Percentiles rank a stretch among this genome's conserved stretches.
Conservation (phyloP, 176 grass and related monocot genomes). For the Poa annua region DNA sequence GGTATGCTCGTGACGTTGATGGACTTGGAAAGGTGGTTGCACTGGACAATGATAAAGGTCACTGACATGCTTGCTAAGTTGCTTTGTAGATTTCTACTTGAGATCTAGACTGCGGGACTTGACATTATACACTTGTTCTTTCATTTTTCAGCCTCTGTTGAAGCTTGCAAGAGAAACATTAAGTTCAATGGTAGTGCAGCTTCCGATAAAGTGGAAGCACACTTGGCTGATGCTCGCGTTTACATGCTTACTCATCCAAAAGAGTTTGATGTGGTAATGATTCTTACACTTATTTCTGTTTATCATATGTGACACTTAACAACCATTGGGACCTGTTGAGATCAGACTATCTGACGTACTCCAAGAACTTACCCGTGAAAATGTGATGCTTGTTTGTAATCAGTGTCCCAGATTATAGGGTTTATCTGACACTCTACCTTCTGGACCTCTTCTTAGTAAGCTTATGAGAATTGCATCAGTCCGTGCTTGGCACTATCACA, state of each 20-base stretch:
- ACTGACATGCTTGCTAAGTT: constrained; percentile 3
- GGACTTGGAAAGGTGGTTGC: constrained; percentile 82
- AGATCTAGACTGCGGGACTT: not conserved
- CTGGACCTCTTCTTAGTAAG: not conserved
- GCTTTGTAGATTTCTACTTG: constrained; percentile 11
- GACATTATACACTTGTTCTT: not conserved
- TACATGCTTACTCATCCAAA: constrained; percentile 98
- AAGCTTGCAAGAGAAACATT: constrained; percentile 91
- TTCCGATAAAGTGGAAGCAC: constrained; percentile 80
- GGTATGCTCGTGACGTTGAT: constrained; percentile 84
- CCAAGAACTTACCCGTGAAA: not conserved
- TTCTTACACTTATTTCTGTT: constrained; percentile 7
- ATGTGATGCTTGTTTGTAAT: not conserved
- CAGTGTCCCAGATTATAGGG: not conserved
- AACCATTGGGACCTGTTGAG: not conserved
- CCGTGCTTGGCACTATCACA: not conserved
- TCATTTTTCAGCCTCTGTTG: constrained; percentile 78
- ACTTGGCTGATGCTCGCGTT: constrained; percentile 94
- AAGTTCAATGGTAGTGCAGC: constrained; percentile 78
- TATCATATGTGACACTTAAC: not conserved
- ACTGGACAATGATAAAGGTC: constrained; percentile 90
- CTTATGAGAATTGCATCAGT: constrained; percentile 7
- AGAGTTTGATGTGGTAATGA: constrained; percentile 92
- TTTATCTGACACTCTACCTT: not conserved
- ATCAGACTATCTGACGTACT: not conserved